Evolutionary conservation across 1,284 basidiomycete species (phyloP).

Genomic region (Sparassis latifolia): DNA sequence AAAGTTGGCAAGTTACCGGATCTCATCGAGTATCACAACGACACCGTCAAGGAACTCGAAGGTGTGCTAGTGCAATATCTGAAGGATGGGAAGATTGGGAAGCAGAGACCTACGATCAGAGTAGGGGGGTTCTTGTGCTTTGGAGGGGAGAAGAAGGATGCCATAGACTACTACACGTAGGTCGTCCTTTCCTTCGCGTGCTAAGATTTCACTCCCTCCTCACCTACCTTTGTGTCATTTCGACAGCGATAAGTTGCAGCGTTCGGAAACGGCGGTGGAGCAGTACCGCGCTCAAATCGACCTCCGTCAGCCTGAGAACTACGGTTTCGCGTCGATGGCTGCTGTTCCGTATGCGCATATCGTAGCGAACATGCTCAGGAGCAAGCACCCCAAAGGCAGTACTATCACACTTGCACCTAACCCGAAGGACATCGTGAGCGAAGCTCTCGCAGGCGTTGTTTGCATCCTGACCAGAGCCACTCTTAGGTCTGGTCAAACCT

Average conservation of each 20-base stretch:
- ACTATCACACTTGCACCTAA: slow-evolving; percentile 73
- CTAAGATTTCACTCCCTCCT: background rate
- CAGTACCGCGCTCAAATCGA: slow-evolving; percentile 71
- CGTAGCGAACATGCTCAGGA: slow-evolving; percentile 63
- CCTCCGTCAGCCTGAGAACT: slow-evolving; percentile 76
- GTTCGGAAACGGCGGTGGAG: slow-evolving; percentile 76
- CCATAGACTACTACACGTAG: slow-evolving; percentile 80
- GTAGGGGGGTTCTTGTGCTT: slow-evolving; percentile 69
- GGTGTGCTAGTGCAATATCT: slow-evolving; percentile 79
- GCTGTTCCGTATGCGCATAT: slow-evolving; percentile 88
- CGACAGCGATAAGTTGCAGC: slow-evolving; percentile 59
- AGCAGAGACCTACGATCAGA: slow-evolving; percentile 69
- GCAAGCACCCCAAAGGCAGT: slow-evolving; percentile 70
- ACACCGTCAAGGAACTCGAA: slow-evolving; percentile 82
- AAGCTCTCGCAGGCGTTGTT: slow-evolving; percentile 9
- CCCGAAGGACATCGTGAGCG: slow-evolving; percentile 76
- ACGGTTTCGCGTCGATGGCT: slow-evolving; percentile 92
- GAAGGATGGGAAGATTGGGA: slow-evolving; percentile 67
- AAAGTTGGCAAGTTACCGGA: slow-evolving; percentile 71
- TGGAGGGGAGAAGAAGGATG: slow-evolving; percentile 73
- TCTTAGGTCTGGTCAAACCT: slow-evolving; percentile 83
- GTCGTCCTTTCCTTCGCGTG: slow-evolving; percentile 17
- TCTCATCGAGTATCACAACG: slow-evolving; percentile 81
- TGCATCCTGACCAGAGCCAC: slow-evolving; percentile 4
- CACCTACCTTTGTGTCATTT: background rate